These are phyloP conservation scores for Ustilago trichophora DNA, from an alignment of 1,284 basidiomycete genomes.

Conservation along the genomic window DNA sequence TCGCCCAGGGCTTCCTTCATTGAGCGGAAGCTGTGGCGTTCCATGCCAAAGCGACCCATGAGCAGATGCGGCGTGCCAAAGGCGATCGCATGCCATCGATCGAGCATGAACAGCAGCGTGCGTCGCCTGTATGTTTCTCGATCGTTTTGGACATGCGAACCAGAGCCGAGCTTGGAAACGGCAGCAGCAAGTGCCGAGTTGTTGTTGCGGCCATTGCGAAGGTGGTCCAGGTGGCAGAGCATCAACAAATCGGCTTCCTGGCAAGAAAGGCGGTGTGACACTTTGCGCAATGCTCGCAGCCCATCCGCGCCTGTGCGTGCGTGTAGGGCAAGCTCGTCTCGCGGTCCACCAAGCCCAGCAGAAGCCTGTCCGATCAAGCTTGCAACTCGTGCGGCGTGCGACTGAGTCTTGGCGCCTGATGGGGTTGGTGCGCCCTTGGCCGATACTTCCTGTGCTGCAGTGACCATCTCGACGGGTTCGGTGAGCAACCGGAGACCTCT, in stretches of 20 bases:
- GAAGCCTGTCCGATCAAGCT: constrained; percentile 36
- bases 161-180: constrained; percentile 46
- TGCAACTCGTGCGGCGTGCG: constrained; percentile 26
- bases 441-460: not conserved
- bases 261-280: constrained; percentile 22
- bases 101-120: constrained; percentile 44
- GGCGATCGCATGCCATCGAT: constrained; percentile 49
- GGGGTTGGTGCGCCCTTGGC: not conserved
- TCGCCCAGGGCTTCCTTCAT: constrained; percentile 41
- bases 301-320: constrained; percentile 5
- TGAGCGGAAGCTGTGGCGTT: constrained; percentile 29
- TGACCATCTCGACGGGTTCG: constrained; percentile 33
- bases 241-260: constrained; percentile 50
- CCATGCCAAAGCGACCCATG: constrained; percentile 38
- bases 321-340: constrained; percentile 16
- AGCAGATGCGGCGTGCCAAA: constrained; percentile 46
- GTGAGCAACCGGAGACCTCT: constrained; percentile 23
- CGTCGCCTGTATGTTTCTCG: constrained; percentile 35
- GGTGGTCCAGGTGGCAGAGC: constrained; percentile 50
- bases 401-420: constrained; percentile 3
- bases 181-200: constrained; percentile 49
- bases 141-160: constrained; percentile 11
- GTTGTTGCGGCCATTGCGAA: constrained; percentile 46
- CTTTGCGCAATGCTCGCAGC: constrained; percentile 24
- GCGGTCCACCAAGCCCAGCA: constrained; percentile 19